Evolutionary conservation across 352 stramenopile genomes (phyloP).

Genomic region (Globisporangium canariense): DNA sequence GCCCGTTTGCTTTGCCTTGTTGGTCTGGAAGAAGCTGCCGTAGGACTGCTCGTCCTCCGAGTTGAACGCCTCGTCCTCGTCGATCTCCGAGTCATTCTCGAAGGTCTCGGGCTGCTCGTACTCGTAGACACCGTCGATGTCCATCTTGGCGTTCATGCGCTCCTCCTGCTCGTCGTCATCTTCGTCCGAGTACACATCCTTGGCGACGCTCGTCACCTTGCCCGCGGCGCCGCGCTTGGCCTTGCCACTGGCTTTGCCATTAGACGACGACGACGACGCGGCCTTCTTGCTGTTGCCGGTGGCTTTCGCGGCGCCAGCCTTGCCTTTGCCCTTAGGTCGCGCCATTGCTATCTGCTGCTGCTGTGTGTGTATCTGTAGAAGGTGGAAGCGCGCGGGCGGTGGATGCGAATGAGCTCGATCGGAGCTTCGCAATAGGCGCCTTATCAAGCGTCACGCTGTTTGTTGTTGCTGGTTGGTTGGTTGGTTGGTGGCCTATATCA

Average conservation of each 20-base stretch:
- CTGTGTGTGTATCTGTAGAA: slow-evolving; percentile 1
- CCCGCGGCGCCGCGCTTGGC: slow-evolving; percentile 17
- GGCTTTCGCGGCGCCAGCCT: slow-evolving; percentile 10
- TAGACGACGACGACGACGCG: slow-evolving; percentile 7
- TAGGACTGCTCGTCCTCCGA: slow-evolving; percentile 91
- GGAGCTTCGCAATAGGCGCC: neutral
- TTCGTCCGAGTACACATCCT: slow-evolving; percentile 82
- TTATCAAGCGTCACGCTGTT: neutral
- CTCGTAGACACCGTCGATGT: slow-evolving; percentile 82
- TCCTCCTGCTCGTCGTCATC: slow-evolving; percentile 67
- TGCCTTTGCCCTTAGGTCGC: slow-evolving; percentile 22
- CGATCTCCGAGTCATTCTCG: slow-evolving; percentile 91
- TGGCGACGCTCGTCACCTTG: slow-evolving; percentile 24
- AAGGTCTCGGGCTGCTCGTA: slow-evolving; percentile 76
- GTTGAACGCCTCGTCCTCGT: slow-evolving; percentile 93
- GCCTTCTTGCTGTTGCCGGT: slow-evolving; percentile 24
- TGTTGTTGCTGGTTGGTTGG: neutral
- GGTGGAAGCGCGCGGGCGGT: neutral
- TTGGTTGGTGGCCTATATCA: no score
- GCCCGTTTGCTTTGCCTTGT: slow-evolving; percentile 16
- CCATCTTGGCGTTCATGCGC: slow-evolving; percentile 57
- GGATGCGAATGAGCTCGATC: neutral
- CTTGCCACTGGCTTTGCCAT: slow-evolving; percentile 14
- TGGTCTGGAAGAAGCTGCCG: slow-evolving; percentile 76
- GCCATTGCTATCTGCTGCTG: slow-evolving; percentile 19